Percentiles rank a stretch among this genome's conserved stretches.
Evolutionary conservation across 106 monocot species (phyloP).

Genomic region (Phalaenopsis equestris): DNA sequence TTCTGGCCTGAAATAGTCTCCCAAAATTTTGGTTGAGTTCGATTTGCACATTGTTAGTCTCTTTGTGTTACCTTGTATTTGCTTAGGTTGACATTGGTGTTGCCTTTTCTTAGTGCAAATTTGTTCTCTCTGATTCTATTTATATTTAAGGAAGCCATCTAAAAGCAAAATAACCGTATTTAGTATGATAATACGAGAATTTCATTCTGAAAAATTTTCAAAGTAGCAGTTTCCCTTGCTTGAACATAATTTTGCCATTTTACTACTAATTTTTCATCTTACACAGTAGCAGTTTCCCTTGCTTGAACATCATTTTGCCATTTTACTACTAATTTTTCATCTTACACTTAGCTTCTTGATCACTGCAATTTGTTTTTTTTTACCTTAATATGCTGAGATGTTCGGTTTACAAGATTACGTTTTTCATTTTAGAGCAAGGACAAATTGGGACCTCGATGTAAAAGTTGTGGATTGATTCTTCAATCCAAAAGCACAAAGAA

Average conservation of each 20-base stretch:
- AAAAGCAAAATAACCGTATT: neutral
- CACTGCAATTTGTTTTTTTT: neutral
- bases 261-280: neutral
- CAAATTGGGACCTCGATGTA: slow-evolving; percentile 39
- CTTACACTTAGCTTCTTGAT: neutral
- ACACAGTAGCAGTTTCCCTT: neutral
- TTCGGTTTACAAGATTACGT: slow-evolving; percentile 1
- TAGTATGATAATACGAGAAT: neutral
- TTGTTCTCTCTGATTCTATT: neutral
- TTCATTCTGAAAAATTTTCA: neutral
- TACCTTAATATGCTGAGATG: neutral
- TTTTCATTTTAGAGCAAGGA: slow-evolving; percentile 21
- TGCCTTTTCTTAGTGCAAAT: neutral
- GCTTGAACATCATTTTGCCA: neutral
- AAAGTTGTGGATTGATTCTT: slow-evolving; percentile 62
- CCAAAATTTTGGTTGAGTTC: no score
- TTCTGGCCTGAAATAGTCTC: no score
- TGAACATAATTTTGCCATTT: neutral
- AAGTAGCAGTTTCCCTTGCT: neutral
- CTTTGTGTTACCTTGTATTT: no score
- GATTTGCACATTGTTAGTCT: no score
- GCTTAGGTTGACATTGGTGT: no score
- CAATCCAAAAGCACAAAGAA: slow-evolving; percentile 58
- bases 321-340: neutral
- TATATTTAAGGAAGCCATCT: neutral